Evolutionary conservation across 2,329 filamentous ascomycete species (phyloP), one percentile per base, ranked within the genome.

Genomic region (Celoporthe dispersa): DNA sequence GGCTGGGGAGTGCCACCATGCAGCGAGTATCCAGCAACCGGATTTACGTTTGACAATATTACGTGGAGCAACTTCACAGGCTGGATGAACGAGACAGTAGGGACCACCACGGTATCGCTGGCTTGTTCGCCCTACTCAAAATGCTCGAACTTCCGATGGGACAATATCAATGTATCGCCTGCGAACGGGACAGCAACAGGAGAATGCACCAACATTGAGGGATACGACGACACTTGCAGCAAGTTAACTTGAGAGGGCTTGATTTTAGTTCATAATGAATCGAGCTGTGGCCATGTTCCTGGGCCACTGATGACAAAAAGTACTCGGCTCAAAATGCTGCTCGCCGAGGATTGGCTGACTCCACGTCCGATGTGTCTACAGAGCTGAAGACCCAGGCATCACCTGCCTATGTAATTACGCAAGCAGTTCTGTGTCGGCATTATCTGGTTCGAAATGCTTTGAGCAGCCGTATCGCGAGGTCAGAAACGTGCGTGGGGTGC

Each of bases 31-130:
- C 66, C 66, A 2, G 31, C 66, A 2, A 68, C 66, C 28, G 66
- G 66, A 1, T 68, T 68, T 31, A 68, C 33, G 2, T 68, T 68
- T 16, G 48, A 68, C 2, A 68, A 68, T 12, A 64, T 68, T 1
- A 68, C 66, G 25, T 68, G 66, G 66, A 55, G 59, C 8, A 68
- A 68, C 33, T 68, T 68, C n/a, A 68, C 66, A 3, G 66, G 66
- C 19, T 68, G 66, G 66, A 68, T 68, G 66, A 63, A 68, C 11
- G 59, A 68, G n/a, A 31, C 59, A 8, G 66, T 68, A 14, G 66
- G 66, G 16, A 35, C 44, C 25, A 57, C 12, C 2, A 63, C 66
- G 8, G n/a, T 68, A 11, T 68, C 66, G 6, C 60, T 68, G 6
- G 66, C 44, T 31, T 68, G 66, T 25, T 68, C 66, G 16, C 66